Evolutionary conservation across 2,329 filamentous ascomycete species (phyloP).

Genomic region (Pseudogymnoascus destructans): DNA sequence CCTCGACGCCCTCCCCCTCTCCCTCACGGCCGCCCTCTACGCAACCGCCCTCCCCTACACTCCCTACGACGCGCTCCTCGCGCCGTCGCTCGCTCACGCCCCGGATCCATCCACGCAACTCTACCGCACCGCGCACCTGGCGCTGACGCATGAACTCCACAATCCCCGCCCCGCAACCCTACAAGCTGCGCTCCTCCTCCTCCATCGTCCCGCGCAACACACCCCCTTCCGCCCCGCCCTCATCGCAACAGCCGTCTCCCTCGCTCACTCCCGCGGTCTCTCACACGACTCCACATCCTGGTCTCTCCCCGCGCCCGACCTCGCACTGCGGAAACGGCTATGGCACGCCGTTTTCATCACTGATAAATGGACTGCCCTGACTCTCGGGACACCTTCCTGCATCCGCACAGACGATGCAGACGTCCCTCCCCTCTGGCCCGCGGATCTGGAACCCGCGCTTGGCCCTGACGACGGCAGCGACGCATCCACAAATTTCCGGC

Average conservation of each 20-base stretch:
- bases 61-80: slow-evolving; percentile 30
- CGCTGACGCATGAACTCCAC: slow-evolving; percentile 26
- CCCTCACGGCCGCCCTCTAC: slow-evolving; percentile 31
- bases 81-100: slow-evolving; percentile 24
- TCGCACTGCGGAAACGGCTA: slow-evolving; percentile 23
- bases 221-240: slow-evolving; percentile 27
- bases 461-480: slow-evolving; percentile 14
- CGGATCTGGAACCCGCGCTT: slow-evolving; percentile 19
- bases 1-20: slow-evolving; percentile 27
- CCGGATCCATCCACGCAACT: slow-evolving; percentile 22
- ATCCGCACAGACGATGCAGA: slow-evolving; percentile 24
- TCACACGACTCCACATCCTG: slow-evolving; percentile 24
- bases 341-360: slow-evolving; percentile 26
- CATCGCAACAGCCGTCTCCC: slow-evolving; percentile 25
- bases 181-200: slow-evolving; percentile 26
- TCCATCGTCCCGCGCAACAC: slow-evolving; percentile 26
- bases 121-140: slow-evolving; percentile 25
- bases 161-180: slow-evolving; percentile 25
- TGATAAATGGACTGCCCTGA: slow-evolving; percentile 27
- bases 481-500: slow-evolving; percentile 20
- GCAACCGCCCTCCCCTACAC: slow-evolving; percentile 33
- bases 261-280: slow-evolving; percentile 26
- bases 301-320: slow-evolving; percentile 25
- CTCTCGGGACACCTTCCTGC: slow-evolving; percentile 26
- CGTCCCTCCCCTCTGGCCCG: slow-evolving; percentile 20